A percentile compares a stretch with the other conserved stretches of the same genome.
These are phyloP conservation scores for Fusarium xylarioides DNA, from an alignment of 2,329 filamentous ascomycete species.

Conservation along the genomic window DNA sequence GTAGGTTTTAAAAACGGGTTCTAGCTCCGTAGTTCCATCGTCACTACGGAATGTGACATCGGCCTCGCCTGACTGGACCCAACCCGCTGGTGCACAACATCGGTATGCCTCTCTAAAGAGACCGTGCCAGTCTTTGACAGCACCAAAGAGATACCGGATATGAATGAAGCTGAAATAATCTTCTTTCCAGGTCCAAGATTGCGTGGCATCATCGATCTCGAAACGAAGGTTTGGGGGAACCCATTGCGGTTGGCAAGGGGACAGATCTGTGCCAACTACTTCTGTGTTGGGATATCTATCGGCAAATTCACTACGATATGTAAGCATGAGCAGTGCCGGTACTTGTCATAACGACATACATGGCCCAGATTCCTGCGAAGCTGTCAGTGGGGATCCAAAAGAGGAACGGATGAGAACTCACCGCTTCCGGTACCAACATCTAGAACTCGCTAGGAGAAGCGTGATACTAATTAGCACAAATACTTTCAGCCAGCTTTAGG, in stretches of 20 bases:
- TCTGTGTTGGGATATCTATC: background rate
- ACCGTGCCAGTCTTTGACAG: background rate
- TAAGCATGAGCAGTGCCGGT: accelerated
- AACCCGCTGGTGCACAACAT: background rate
- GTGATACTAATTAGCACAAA: accelerated
- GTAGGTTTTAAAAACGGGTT: background rate
- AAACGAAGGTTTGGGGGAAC: background rate
- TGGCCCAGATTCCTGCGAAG: background rate
- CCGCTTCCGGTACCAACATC: constrained; percentile 4
- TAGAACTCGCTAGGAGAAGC: background rate
- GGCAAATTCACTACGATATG: background rate
- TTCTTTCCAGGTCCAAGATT: background rate
- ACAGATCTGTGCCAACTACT: background rate
- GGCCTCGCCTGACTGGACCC: background rate
- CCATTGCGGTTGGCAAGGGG: background rate
- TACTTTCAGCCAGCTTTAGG: accelerated
- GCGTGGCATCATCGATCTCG: background rate
- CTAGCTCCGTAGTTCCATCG: background rate
- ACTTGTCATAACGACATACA: background rate
- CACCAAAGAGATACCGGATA: background rate
- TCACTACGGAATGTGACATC: background rate
- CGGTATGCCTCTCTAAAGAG: background rate
- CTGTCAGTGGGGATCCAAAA: accelerated
- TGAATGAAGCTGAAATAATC: background rate
- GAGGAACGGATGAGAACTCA: accelerated